A percentile compares a stretch with the other conserved stretches of the same genome.
Conservation (phyloP, 805 yeast genomes). For the Pichia cephalocereana region DNA sequence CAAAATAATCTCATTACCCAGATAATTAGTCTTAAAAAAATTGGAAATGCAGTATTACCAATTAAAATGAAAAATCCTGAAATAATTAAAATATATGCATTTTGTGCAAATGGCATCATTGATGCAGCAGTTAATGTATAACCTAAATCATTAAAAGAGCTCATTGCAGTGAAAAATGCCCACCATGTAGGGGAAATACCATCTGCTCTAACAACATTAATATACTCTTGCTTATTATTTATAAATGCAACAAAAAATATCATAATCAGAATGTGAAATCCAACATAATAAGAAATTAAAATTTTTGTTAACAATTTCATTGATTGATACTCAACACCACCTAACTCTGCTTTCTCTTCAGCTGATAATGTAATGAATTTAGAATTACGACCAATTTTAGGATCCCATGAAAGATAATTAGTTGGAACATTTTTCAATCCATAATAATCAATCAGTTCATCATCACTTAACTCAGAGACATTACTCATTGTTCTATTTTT, state of each 20-base stretch:
- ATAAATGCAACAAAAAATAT: conserved; percentile 58
- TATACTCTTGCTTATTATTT: conserved; percentile 32
- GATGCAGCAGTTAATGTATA: conserved; percentile 74
- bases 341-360: conserved; percentile 85
- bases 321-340: conserved; percentile 95
- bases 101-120: conserved; percentile 54
- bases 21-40: conserved; percentile 66
- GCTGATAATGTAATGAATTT: conserved; percentile 76
- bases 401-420: conserved; percentile 79
- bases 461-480: conserved; percentile 18
- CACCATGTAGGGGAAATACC: conserved; percentile 85
- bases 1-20: conserved; percentile 70
- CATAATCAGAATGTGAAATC: conserved; percentile 55
- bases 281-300: conserved; percentile 59
- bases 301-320: conserved; percentile 65
- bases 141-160: conserved; percentile 83
- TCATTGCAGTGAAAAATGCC: conserved; percentile 77
- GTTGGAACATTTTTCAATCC: conserved; percentile 24
- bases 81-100: conserved; percentile 56
- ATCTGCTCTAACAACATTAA: conserved; percentile 33
- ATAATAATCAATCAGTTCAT: conserved; percentile 21
- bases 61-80: conserved; percentile 66
- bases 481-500: conserved; percentile 2
- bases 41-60: conserved; percentile 95
- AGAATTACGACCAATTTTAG: conserved; percentile 89